Evolutionary conservation across 2,329 filamentous ascomycete genomes (phyloP), one percentile per base, ranked within the genome.

Genomic region (Talaromyces sp.): DNA sequence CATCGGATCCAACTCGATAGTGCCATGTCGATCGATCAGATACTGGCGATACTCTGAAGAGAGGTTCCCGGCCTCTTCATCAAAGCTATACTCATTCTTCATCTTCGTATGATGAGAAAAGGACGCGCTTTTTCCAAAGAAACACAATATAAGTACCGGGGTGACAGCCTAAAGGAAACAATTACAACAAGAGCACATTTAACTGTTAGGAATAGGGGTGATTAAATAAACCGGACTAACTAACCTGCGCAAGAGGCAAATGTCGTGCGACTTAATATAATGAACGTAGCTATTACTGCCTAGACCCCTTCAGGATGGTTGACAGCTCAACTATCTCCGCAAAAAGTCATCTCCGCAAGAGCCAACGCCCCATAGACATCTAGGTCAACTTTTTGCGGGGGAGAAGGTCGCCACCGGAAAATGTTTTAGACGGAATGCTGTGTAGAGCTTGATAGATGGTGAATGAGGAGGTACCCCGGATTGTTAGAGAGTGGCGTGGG

Each of bases 1-100:
- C 26, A 85, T 70, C 2, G 83, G 83, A 60, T 84, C 80, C 11
- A 85, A 77, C 17, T 83, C 78, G 55, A 84, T 65, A 2, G 81
- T 84, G 59, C 83, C 82, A 75, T 85, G 82, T 59, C 78, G 77
- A 55, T 78, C 67, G 14, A 85, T 69, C 26, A 85, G 73, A 68
- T 83, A 84, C 43, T 83, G 75, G n/a, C 66, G 67, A 61, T 74
- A 38, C 35, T 38, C 35, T 9, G 35, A 38, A 38, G 35, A 38
- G 35, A 38, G 35, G 17, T 38, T 38, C 35, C 35, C 14, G 9
- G 35, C 35, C 35, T 38, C 35, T n/a, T 38, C 35, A 8, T 38
- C 35, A 6, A 38, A 17, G 14, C 35, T 38, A 9, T n/a, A 38
- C 35, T 38, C 35, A n/a, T 38, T 38, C 7, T 38, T 38, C 35